Evolutionary conservation across 495 filamentous ascomycete species (phyloP).

Genomic region (Trichoderma reesei): DNA sequence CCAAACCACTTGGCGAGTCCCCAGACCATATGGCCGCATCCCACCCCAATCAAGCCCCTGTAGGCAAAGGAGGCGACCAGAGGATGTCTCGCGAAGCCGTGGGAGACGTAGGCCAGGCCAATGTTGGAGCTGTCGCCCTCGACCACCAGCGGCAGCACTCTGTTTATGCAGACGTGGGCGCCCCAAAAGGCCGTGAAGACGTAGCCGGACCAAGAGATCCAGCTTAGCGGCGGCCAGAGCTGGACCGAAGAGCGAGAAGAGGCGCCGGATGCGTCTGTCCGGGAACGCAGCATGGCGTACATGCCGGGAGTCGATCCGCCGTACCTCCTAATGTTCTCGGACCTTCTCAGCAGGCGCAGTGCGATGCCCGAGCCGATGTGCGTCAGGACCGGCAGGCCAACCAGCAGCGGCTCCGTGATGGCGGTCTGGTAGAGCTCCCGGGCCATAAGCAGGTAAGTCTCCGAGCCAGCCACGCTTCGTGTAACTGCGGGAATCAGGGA

Average conservation of each 20-base stretch:
- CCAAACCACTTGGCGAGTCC: slow-evolving; percentile 70
- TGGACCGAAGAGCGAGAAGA: slow-evolving; percentile 24
- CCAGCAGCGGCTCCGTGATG: slow-evolving; percentile 52
- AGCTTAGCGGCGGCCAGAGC: slow-evolving; percentile 60
- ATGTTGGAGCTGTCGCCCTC: slow-evolving; percentile 79
- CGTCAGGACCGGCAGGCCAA: slow-evolving; percentile 46
- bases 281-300: slow-evolving; percentile 30
- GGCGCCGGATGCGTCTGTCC: slow-evolving; percentile 13
- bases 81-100: slow-evolving; percentile 66
- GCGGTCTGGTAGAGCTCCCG: slow-evolving; percentile 73
- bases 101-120: slow-evolving; percentile 70
- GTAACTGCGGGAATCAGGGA: slow-evolving; percentile 59
- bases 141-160: slow-evolving; percentile 57
- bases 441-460: slow-evolving; percentile 59
- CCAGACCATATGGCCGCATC: slow-evolving; percentile 72
- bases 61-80: slow-evolving; percentile 59
- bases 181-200: slow-evolving; percentile 50
- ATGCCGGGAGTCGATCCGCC: slow-evolving; percentile 36
- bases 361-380: slow-evolving; percentile 59
- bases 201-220: slow-evolving; percentile 59
- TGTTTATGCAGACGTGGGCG: slow-evolving; percentile 61
- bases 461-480: slow-evolving; percentile 41
- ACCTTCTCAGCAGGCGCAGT: slow-evolving; percentile 63
- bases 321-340: slow-evolving; percentile 57
- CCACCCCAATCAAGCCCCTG: slow-evolving; percentile 53